Conservation (phyloP, 441 rosid genomes). For the Macaranga tanarius region DNA sequence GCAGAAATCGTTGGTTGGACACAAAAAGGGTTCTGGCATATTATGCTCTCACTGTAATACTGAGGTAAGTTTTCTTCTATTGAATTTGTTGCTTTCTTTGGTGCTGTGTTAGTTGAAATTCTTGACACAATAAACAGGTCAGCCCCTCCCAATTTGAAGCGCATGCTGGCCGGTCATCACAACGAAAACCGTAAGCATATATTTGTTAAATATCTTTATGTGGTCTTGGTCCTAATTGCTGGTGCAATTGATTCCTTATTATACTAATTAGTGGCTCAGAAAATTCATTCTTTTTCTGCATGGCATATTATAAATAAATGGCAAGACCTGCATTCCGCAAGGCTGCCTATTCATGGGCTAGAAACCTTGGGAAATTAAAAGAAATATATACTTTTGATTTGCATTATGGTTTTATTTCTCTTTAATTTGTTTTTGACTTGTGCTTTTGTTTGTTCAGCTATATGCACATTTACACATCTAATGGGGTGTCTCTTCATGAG, state of each 20-base stretch:
- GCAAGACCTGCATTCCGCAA: not conserved
- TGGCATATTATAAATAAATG: conserved; percentile 10
- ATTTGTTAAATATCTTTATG: conserved; percentile 2
- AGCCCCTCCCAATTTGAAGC: conserved; percentile 95
- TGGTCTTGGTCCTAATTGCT: conserved; percentile 12
- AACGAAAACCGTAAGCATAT: conserved; percentile 88
- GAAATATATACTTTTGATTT: not conserved
- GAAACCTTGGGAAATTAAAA: not conserved
- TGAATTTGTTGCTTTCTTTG: conserved; percentile 14
- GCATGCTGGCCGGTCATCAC: conserved; percentile 91
- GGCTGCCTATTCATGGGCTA: not conserved
- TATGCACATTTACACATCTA: conserved; percentile 86
- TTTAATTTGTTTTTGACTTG: conserved; percentile 12
- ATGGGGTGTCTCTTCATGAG: conserved; percentile 97
- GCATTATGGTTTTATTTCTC: not conserved
- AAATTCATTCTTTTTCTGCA: not conserved
- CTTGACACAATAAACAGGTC: conserved; percentile 50
- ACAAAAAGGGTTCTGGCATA: conserved; percentile 80
- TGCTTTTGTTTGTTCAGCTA: conserved; percentile 51
- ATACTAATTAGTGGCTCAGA: not conserved
- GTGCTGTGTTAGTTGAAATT: conserved; percentile 20
- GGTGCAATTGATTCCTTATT: conserved; percentile 10
- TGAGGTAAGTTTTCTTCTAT: conserved; percentile 48
- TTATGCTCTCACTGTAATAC: conserved; percentile 75
- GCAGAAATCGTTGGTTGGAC: conserved; percentile 84